Evolutionary conservation across 768 basidiomycete species (phyloP).

Genomic region (Lactifluus rugatus): DNA sequence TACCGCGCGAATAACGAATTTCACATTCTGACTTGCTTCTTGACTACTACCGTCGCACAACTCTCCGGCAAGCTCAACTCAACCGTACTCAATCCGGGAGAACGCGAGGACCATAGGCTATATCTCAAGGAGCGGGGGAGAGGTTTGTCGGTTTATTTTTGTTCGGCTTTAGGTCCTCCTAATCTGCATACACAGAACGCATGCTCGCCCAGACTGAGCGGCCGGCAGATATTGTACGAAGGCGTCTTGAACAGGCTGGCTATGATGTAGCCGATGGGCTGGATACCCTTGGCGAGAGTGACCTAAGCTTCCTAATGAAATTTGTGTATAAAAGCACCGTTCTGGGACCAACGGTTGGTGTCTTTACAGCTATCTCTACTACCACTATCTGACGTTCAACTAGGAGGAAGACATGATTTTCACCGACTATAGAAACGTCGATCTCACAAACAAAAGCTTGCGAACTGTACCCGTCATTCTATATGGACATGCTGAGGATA

Average conservation of each 20-base stretch:
- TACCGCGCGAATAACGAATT: conserved; percentile 66
- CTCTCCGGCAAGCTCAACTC: conserved; percentile 52
- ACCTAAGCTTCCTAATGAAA: conserved; percentile 75
- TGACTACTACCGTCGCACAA: conserved; percentile 58
- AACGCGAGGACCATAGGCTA: conserved; percentile 51
- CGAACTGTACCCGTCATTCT: conserved; percentile 83
- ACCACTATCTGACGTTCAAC: neutral
- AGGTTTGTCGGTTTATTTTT: conserved; percentile 37
- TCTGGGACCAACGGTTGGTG: conserved; percentile 51
- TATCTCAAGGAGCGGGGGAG: conserved; percentile 71
- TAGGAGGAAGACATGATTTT: conserved; percentile 69
- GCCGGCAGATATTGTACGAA: conserved; percentile 75
- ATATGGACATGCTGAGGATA: conserved; percentile 74
- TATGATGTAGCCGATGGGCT: conserved; percentile 74
- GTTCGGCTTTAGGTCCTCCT: neutral
- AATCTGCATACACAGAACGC: conserved; percentile 47
- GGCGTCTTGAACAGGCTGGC: conserved; percentile 81
- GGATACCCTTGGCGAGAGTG: conserved; percentile 66
- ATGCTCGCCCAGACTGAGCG: conserved; percentile 70
- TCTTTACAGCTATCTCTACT: neutral
- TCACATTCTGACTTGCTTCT: conserved; percentile 55
- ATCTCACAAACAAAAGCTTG: conserved; percentile 70
- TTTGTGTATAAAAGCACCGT: conserved; percentile 82
- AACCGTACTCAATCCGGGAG: conserved; percentile 42
- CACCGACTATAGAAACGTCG: conserved; percentile 66